Percentiles rank a stretch among this genome's conserved stretches.
Evolutionary conservation across 306 rosid species (phyloP).

Genomic region (Pyrus pyrifolia): DNA sequence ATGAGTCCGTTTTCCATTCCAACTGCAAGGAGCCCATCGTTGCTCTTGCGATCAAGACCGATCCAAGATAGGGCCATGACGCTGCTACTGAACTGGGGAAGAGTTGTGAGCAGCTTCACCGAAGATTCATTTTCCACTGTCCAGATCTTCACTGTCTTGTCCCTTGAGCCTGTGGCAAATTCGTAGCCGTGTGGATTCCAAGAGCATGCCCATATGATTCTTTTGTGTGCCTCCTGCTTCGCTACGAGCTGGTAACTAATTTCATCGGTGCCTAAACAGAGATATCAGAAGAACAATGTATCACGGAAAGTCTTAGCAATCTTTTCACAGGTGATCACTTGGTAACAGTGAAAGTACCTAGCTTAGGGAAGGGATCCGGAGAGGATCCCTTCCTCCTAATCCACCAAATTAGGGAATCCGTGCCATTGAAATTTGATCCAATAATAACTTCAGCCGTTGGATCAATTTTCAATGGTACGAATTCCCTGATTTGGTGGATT

Average conservation of each 20-base stretch:
- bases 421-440: too few species aligned
- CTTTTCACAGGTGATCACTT: not conserved
- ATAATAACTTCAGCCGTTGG: too few species aligned
- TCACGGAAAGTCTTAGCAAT: not conserved
- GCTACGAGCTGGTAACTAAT: slow-evolving; percentile 48
- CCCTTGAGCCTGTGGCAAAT: slow-evolving; percentile 92
- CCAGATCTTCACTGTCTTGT: slow-evolving; percentile 86
- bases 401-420: too few species aligned
- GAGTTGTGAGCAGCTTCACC: slow-evolving; percentile 42
- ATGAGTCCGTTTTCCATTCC: slow-evolving; percentile 92
- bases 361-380: too few species aligned
- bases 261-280: slow-evolving; percentile 46
- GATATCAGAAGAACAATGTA: slow-evolving; percentile 1
- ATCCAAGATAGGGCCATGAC: slow-evolving; percentile 81
- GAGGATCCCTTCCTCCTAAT: too few species aligned
- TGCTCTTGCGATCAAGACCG: slow-evolving; percentile 22
- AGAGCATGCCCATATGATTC: slow-evolving; percentile 93
- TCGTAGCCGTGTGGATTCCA: slow-evolving; percentile 89
- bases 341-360: not conserved
- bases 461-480: too few species aligned
- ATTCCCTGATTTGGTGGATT: too few species aligned
- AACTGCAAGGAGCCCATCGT: slow-evolving; percentile 58
- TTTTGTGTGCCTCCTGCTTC: slow-evolving; percentile 87
- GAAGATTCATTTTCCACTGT: slow-evolving; percentile 38
- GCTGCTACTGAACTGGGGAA: slow-evolving; percentile 62